phyloP scores from a whole-genome alignment of 83 land plant species.

The Isoetes engelmannii region DNA sequence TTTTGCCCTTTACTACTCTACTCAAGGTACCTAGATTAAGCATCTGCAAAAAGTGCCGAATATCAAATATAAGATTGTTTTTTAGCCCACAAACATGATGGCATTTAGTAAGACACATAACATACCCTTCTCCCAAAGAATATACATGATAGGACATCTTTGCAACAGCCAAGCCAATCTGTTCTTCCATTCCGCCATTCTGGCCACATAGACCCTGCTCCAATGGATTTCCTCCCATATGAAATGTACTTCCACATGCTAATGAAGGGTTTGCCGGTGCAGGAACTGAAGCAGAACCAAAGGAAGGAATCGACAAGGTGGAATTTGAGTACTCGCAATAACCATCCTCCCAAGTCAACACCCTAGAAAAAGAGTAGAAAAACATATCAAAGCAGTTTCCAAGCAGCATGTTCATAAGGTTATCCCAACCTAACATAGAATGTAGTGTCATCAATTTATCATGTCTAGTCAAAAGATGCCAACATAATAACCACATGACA shows the following conservation, averaged over 20 bases:
- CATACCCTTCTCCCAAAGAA: constrained; percentile 23
- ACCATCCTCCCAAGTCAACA: constrained; percentile 23
- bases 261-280: not conserved
- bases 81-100: no score
- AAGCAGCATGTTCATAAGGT: not conserved
- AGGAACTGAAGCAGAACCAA: not conserved
- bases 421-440: not conserved
- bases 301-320: not conserved
- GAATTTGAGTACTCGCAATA: constrained; percentile 8
- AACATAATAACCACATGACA: no score
- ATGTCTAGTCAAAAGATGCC: no score
- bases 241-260: no score
- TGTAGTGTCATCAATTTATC: no score
- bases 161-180: constrained; percentile 20
- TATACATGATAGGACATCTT: constrained; percentile 24
- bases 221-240: not conserved
- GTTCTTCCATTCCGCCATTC: constrained; percentile 5
- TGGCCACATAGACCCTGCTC: no score
- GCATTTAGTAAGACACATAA: not conserved
- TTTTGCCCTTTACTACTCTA: no score
- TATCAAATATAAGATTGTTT: no score
- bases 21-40: no score
- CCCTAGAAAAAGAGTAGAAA: constrained; percentile 3
- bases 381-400: not conserved
- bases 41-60: no score